Conservation (phyloP, 2,329 filamentous ascomycete genomes). For the Colletotrichum acutatum region DNA sequence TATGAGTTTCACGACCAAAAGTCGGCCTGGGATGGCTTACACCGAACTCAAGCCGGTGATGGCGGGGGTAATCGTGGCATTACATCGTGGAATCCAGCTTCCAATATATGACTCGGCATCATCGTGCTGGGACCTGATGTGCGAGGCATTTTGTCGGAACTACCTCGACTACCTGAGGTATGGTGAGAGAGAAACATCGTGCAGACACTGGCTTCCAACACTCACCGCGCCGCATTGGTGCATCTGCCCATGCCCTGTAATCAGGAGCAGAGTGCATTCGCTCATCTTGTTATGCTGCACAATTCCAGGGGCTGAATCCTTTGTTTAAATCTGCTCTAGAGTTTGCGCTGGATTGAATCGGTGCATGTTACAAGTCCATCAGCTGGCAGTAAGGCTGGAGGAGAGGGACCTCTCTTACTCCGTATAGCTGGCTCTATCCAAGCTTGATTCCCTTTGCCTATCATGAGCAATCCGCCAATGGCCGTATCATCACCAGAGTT, state of each 20-base stretch:
- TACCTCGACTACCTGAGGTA: neutral
- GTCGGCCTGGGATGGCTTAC: neutral
- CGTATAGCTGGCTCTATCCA: neutral
- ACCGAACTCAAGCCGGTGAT: conserved; percentile 19
- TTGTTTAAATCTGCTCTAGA: neutral
- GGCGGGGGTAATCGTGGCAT: neutral
- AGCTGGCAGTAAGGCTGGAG: neutral
- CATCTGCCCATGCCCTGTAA: neutral
- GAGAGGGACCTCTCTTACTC: neutral
- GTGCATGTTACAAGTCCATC: neutral
- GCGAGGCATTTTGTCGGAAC: neutral
- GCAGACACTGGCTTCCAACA: neutral
- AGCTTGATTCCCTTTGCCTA: neutral
- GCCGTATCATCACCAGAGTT: neutral
- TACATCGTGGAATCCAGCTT: neutral
- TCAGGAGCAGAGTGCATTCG: neutral
- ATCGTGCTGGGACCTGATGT: neutral
- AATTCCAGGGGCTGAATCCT: neutral
- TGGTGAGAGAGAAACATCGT: neutral
- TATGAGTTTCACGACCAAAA: conserved; percentile 1
- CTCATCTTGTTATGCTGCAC: neutral
- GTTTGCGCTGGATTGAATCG: neutral
- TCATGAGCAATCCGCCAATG: neutral
- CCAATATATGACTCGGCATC: neutral
- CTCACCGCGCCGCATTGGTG: neutral